These are phyloP conservation scores for Kwoniella botswanensis DNA, from an alignment of 768 basidiomycete species.

Conservation along the genomic window DNA sequence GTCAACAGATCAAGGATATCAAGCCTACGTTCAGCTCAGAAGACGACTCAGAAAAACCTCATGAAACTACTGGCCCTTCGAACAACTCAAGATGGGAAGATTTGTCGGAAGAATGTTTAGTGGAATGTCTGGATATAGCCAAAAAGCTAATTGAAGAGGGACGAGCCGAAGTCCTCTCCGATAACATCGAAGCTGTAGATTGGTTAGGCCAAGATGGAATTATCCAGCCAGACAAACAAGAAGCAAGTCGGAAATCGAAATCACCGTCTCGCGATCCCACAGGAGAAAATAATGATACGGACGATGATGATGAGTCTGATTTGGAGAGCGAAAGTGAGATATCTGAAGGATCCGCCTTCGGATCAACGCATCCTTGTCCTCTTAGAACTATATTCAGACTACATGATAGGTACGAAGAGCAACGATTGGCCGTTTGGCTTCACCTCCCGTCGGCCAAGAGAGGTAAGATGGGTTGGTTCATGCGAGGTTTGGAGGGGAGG, in stretches of 20 bases:
- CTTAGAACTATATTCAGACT: slow-evolving; percentile 42
- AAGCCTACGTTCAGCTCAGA: slow-evolving; percentile 10
- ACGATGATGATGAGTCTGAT: not conserved
- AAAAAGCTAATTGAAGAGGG: slow-evolving; percentile 18
- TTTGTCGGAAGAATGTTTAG: slow-evolving; percentile 22
- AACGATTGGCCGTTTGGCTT: slow-evolving; percentile 46
- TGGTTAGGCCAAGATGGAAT: slow-evolving; percentile 28
- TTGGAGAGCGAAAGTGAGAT: not conserved
- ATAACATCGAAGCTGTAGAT: slow-evolving; percentile 18
- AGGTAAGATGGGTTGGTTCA: slow-evolving; percentile 39
- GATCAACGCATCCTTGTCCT: slow-evolving; percentile 31
- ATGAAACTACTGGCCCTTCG: not conserved
- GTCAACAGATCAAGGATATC: slow-evolving; percentile 9
- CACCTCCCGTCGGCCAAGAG: slow-evolving; percentile 26
- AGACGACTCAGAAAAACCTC: not conserved
- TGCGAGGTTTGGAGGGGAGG: slow-evolving; percentile 38
- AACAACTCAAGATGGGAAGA: slow-evolving; percentile 34
- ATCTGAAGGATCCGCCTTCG: slow-evolving; percentile 10
- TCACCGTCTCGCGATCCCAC: not conserved
- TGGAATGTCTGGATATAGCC: slow-evolving; percentile 20
- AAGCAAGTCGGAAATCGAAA: not conserved
- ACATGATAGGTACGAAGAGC: slow-evolving; percentile 51
- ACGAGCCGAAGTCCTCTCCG: slow-evolving; percentile 8
- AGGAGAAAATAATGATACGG: not conserved
- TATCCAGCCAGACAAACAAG: not conserved